Evolutionary conservation across 2,329 filamentous ascomycete genomes (phyloP).

Genomic region (Pseudofabraea citricarpa): DNA sequence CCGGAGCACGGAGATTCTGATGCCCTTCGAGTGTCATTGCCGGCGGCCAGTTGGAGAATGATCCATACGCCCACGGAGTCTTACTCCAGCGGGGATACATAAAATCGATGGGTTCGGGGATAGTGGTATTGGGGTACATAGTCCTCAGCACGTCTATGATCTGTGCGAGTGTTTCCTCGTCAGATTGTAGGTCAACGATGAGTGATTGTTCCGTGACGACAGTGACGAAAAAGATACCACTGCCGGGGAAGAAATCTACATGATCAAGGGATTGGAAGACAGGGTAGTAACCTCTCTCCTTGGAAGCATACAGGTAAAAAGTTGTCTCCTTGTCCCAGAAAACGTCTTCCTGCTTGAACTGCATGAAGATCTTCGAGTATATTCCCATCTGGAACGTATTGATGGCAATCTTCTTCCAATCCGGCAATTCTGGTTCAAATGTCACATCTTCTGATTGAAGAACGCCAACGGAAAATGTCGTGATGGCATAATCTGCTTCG

Average conservation of each 20-base stretch:
- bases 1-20: slow-evolving; percentile 63
- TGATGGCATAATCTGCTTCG: slow-evolving; percentile 56
- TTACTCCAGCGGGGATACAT: slow-evolving; percentile 47
- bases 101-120: slow-evolving; percentile 48
- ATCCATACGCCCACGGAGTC: slow-evolving; percentile 46
- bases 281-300: slow-evolving; percentile 38
- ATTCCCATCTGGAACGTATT: slow-evolving; percentile 64
- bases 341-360: slow-evolving; percentile 51
- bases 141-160: slow-evolving; percentile 14
- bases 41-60: slow-evolving; percentile 64
- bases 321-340: slow-evolving; percentile 58
- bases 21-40: slow-evolving; percentile 60
- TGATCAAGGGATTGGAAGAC: slow-evolving; percentile 60
- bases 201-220: slow-evolving; percentile 52
- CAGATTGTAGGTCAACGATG: slow-evolving; percentile 52
- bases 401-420: slow-evolving; percentile 61
- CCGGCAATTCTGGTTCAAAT: slow-evolving; percentile 54
- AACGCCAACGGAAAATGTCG: slow-evolving; percentile 65
- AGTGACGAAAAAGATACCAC: slow-evolving; percentile 62
- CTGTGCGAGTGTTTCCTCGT: slow-evolving; percentile 42
- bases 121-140: slow-evolving; percentile 43
- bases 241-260: slow-evolving; percentile 53
- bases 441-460: slow-evolving; percentile 55
- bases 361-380: slow-evolving; percentile 69
- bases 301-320: slow-evolving; percentile 26